A percentile compares a stretch with the other conserved stretches of the same genome.
These are phyloP conservation scores for Calocybe gangraenosa DNA, from an alignment of 768 basidiomycete species.

Conservation along the genomic window DNA sequence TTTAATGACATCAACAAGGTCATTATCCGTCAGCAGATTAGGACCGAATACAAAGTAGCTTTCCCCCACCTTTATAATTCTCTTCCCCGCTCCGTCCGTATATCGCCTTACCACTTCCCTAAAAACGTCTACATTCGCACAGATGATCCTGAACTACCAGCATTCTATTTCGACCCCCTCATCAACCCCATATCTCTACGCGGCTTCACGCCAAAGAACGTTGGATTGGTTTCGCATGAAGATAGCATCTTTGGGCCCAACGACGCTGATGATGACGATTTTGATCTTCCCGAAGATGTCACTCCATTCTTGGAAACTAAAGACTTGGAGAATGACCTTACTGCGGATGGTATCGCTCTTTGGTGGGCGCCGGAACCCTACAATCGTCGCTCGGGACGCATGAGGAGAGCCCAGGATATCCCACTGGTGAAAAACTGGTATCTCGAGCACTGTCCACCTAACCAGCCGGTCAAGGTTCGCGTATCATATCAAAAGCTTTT, in stretches of 20 bases:
- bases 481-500: conserved; percentile 98
- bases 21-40: conserved; percentile 97
- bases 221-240: conserved; percentile 82
- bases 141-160: conserved; percentile 98
- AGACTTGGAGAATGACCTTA: conserved; percentile 83
- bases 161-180: conserved; percentile 98
- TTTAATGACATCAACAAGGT: conserved; percentile 99
- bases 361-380: conserved; percentile 99
- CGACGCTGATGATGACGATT: conserved; percentile 80
- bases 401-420: conserved; percentile 81
- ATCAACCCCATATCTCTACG: conserved; percentile 97
- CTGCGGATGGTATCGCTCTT: conserved; percentile 93
- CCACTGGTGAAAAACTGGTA: conserved; percentile 99
- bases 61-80: conserved; percentile 99
- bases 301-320: conserved; percentile 79
- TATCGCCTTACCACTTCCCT: conserved; percentile 87
- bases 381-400: conserved; percentile 85
- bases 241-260: conserved; percentile 90
- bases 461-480: conserved; percentile 95
- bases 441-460: conserved; percentile 95
- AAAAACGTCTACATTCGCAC: conserved; percentile 99
- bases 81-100: conserved; percentile 88
- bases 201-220: conserved; percentile 79
- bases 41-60: conserved; percentile 98
- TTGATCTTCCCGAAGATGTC: conserved; percentile 75